Base-by-base conservation (phyloP, 345 rosid species). In the Populus nigra region DNA sequence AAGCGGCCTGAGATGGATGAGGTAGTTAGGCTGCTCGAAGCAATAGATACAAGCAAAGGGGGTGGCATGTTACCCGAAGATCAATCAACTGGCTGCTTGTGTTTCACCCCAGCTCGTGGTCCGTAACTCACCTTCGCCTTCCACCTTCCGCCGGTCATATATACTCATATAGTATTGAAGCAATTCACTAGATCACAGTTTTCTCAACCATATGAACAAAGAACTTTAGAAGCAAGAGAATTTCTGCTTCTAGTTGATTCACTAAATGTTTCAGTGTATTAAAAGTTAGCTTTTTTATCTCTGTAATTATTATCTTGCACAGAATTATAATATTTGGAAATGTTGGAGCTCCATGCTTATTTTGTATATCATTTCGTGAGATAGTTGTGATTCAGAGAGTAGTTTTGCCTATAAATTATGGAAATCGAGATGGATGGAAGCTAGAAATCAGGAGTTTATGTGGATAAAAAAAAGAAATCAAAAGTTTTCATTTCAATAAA, bases 21-120 rank as follows among this genome's bases (percentile, higher is more conserved):
- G 77, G 82, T 75, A 39, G 82, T 82, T 55, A 67, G 61, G 73
- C 70, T 82, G 72, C 79, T 82, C 16, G 85, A 82, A 72, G 82
- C 77, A 36, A 78, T 82, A 66, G 85, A 78, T 67, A 82, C 85
- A 22, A 82, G 79, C 71, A 82, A 78, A 71, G 85, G 85, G 33
- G 85, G 85, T 1, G 85, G 85, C 45, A 82, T 82, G 85, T 78
- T 82, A 38, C 85, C 85, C 10, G 85, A 82, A 71, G 85, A 39
- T 69, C 82, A 82, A 72, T 82, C 82, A 25, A 36, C 77, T n/a
- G 82, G 85, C 57, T 82, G 85, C 63, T 71, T 82, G 69, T 82
- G 85, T 67, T 82, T 82, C 59, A 18, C 53, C 45, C 20, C 62
- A 8, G 76, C 68, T 22, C 85, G 82, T 15, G 85, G 85, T 67